Conservation (phyloP, 768 basidiomycete genomes). For the Suillus discolor region DNA sequence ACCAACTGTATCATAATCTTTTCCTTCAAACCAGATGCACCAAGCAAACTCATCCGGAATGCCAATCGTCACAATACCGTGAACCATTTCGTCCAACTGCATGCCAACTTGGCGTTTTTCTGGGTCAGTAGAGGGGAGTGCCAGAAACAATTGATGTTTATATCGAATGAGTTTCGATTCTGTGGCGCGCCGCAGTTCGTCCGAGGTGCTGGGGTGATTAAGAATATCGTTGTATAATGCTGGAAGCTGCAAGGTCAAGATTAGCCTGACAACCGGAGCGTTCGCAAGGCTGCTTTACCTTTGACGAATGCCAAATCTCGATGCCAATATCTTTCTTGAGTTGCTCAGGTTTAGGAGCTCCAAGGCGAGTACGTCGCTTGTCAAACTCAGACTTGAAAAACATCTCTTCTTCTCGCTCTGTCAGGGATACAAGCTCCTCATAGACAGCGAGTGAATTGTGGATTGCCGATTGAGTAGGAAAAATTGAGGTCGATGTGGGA, state of each 20-base stretch:
- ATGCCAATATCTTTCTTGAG: conserved; percentile 63
- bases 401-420: conserved; percentile 65
- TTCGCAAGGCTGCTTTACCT: conserved; percentile 40
- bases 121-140: conserved; percentile 49
- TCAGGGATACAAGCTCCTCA: conserved; percentile 67
- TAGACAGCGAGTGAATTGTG: conserved; percentile 72
- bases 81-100: conserved; percentile 72
- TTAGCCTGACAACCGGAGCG: conserved; percentile 7
- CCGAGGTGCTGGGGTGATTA: conserved; percentile 77
- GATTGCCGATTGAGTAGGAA: conserved; percentile 59
- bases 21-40: conserved; percentile 74
- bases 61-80: conserved; percentile 74
- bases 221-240: conserved; percentile 76
- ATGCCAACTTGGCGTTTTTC: conserved; percentile 51
- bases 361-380: conserved; percentile 77
- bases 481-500: conserved; percentile 63
- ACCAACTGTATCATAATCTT: conserved; percentile 70
- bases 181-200: conserved; percentile 73
- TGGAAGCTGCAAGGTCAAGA: conserved; percentile 54
- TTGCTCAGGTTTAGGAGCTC: conserved; percentile 60
- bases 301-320: conserved; percentile 65
- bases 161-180: conserved; percentile 76
- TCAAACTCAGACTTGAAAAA: conserved; percentile 67
- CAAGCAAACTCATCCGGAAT: conserved; percentile 85
- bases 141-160: conserved; percentile 60